Evolutionary conservation across 331 rosid species (phyloP).

Genomic region (Quercus phellos): DNA sequence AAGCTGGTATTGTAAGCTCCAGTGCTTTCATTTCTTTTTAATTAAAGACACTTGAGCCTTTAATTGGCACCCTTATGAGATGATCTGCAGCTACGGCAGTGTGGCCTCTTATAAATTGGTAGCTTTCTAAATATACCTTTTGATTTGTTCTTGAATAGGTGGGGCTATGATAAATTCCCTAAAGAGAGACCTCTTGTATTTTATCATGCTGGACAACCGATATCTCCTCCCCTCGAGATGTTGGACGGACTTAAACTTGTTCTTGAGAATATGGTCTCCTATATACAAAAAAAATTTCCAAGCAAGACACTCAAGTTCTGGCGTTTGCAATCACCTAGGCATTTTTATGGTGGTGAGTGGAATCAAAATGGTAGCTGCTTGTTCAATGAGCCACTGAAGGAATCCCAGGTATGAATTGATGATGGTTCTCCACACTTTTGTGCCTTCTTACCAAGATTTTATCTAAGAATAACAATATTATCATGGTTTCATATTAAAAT

Average conservation of each 20-base stretch:
- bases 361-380: conserved; percentile 93
- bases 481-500: not conserved
- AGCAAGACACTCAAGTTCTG: conserved; percentile 64
- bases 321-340: conserved; percentile 91
- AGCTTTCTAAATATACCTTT: not conserved
- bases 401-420: conserved; percentile 55
- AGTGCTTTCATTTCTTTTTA: conserved; percentile 12
- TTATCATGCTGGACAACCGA: conserved; percentile 55
- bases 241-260: conserved; percentile 73
- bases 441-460: not conserved
- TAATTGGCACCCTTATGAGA: not conserved
- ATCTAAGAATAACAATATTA: not conserved
- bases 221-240: conserved; percentile 59
- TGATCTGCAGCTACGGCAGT: not conserved
- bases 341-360: conserved; percentile 91
- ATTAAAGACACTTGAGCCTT: not conserved
- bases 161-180: conserved; percentile 82
- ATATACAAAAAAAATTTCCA: conserved; percentile 58
- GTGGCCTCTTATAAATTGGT: not conserved
- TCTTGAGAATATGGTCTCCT: conserved; percentile 49
- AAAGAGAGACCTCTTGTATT: conserved; percentile 78
- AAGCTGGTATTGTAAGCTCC: conserved; percentile 2
- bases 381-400: conserved; percentile 66
- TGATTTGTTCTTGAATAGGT: conserved; percentile 49
- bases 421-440: conserved; percentile 3